A percentile compares a stretch with the other conserved stretches of the same genome.
Evolutionary conservation across 2,329 filamentous ascomycete species (phyloP).

Genomic region (Penicillium sclerotigenum): DNA sequence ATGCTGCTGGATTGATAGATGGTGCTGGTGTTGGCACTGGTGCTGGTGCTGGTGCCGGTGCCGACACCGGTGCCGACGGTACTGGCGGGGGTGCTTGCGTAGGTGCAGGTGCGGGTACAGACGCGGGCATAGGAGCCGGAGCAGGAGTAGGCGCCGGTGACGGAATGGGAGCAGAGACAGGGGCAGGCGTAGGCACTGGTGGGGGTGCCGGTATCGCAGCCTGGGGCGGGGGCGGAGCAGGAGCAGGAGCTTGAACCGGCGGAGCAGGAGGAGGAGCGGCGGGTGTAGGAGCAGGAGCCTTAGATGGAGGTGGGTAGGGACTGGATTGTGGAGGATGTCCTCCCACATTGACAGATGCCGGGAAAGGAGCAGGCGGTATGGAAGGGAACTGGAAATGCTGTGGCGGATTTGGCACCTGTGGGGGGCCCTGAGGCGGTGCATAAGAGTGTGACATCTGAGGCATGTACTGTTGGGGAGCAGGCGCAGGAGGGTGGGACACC

Average conservation of each 20-base stretch:
- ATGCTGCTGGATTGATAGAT: slow-evolving; percentile 22
- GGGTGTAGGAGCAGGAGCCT: slow-evolving; percentile 18
- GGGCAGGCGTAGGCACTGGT: slow-evolving; percentile 16
- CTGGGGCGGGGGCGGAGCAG: slow-evolving; percentile 19
- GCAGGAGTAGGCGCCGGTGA: slow-evolving; percentile 2
- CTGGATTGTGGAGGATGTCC: slow-evolving; percentile 26
- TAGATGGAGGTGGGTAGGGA: slow-evolving; percentile 21
- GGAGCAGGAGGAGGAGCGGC: slow-evolving; percentile 8
- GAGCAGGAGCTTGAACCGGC: slow-evolving; percentile 12
- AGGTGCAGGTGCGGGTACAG: slow-evolving; percentile 2
- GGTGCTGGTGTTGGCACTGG: slow-evolving; percentile 16
- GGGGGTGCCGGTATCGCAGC: slow-evolving; percentile 9
- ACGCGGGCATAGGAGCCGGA: slow-evolving; percentile 11
- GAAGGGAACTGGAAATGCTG: slow-evolving; percentile 37
- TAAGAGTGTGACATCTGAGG: slow-evolving; percentile 35
- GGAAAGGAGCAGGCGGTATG: slow-evolving; percentile 35
- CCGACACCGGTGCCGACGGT: slow-evolving; percentile 6
- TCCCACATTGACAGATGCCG: slow-evolving; percentile 23
- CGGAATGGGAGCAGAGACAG: slow-evolving; percentile 21
- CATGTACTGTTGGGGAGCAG: slow-evolving; percentile 37
- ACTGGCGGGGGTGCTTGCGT: slow-evolving; percentile 16
- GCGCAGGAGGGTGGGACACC: slow-evolving; percentile 30
- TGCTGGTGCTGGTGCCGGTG: slow-evolving; percentile 17
- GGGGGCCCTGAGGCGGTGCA: slow-evolving; percentile 27
- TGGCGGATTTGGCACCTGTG: slow-evolving; percentile 34